phyloP scores from a whole-genome alignment of 192 early-diverging fungal genomes.

The Dissophora ornata region DNA sequence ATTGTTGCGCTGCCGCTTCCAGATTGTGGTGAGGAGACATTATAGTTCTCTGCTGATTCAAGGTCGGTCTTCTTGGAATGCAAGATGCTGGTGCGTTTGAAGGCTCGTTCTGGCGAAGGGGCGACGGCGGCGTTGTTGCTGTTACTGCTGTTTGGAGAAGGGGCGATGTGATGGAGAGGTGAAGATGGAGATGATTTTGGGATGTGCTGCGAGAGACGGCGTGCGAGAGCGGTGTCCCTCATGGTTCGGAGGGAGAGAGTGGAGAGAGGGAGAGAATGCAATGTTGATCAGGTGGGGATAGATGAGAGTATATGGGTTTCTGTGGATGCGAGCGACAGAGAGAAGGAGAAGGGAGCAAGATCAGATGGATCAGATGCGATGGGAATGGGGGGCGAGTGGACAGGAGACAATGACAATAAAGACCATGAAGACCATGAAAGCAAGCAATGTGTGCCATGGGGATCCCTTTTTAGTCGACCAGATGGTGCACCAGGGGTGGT shows the following conservation, averaged over 20 bases:
- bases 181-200: conserved; percentile 23
- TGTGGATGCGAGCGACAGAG: neutral
- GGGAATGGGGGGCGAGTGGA: too few relatives aligned
- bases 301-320: neutral
- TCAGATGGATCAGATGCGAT: too few relatives aligned
- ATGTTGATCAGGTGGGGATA: neutral
- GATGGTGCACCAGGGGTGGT: too few relatives aligned
- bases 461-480: too few relatives aligned
- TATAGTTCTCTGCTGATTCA: too few relatives aligned
- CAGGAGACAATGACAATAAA: too few relatives aligned
- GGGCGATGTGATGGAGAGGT: neutral
- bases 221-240: conserved; percentile 38
- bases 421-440: too few relatives aligned
- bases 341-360: neutral
- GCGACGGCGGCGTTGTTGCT: neutral
- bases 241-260: neutral
- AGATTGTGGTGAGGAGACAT: too few relatives aligned
- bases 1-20: conserved; percentile 33
- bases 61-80: conserved; percentile 21
- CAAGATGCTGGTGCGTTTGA: conserved; percentile 19
- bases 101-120: conserved; percentile 11
- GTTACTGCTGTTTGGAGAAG: neutral
- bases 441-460: too few relatives aligned
- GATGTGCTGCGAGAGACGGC: conserved; percentile 28
- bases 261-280: neutral